Conservation (phyloP, 371 early-diverging fungal species). For the Zopfochytrium polystomum region DNA sequence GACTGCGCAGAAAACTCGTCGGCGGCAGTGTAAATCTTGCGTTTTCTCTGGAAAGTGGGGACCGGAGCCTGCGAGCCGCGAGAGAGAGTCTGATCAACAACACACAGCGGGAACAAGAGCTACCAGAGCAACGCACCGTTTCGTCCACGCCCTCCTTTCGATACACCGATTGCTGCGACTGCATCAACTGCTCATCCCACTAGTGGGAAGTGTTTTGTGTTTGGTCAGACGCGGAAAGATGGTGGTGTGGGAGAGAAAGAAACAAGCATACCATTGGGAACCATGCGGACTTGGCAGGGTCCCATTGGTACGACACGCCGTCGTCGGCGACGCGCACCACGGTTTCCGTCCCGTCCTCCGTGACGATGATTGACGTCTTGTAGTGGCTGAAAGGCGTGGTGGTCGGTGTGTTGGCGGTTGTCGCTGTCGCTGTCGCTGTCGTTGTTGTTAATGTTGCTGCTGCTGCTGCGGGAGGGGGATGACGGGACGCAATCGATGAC, state of each 20-base stretch:
- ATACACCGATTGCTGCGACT: neutral
- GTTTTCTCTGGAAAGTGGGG: neutral
- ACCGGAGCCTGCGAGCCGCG: too few species aligned
- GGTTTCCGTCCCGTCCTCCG: neutral
- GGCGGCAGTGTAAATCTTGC: neutral
- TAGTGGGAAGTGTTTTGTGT: too few species aligned
- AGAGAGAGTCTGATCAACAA: neutral
- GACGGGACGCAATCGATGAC: too few species aligned
- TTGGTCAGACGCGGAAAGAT: too few species aligned
- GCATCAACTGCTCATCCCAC: neutral
- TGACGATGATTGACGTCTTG: neutral
- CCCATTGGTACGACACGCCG: constrained; percentile 65
- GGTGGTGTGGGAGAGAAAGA: neutral
- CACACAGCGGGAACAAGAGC: neutral
- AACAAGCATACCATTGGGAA: constrained; percentile 71
- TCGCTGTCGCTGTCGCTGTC: too few species aligned
- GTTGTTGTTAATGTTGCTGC: too few species aligned
- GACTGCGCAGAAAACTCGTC: neutral
- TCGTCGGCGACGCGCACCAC: neutral
- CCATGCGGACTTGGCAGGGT: constrained; percentile 74
- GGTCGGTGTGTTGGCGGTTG: too few species aligned
- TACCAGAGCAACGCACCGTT: neutral
- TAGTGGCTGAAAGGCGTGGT: too few species aligned
- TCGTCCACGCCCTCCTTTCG: neutral
- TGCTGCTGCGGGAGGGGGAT: too few species aligned